phyloP scores from a whole-genome alignment of 345 rosid genomes.

The Eucalyptus sideroxylon region DNA sequence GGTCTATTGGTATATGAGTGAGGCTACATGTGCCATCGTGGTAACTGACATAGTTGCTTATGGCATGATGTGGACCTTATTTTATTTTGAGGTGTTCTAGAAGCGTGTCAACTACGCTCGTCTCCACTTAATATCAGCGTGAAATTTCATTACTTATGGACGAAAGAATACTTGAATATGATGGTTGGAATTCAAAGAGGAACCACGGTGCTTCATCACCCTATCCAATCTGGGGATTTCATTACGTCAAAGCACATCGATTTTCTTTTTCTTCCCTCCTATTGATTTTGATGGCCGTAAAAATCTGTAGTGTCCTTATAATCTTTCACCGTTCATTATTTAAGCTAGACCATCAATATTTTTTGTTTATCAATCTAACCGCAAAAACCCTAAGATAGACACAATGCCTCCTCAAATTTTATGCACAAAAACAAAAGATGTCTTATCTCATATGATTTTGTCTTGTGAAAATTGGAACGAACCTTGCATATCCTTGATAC shows the following conservation, averaged over 20 bases:
- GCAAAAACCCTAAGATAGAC: not conserved
- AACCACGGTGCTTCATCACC: no score
- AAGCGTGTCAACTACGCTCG: rapidly evolving
- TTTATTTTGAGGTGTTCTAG: not conserved
- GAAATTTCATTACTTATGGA: not conserved
- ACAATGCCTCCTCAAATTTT: not conserved
- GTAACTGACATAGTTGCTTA: rapidly evolving
- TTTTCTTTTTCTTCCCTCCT: not conserved
- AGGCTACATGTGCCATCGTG: not conserved
- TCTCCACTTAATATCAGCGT: no score
- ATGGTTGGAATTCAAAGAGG: not conserved
- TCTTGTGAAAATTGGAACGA: not conserved
- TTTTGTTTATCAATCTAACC: not conserved
- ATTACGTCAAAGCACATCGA: rapidly evolving
- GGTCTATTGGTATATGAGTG: not conserved
- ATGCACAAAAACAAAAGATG: not conserved
- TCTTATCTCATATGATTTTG: not conserved
- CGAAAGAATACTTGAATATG: no score
- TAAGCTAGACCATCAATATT: not conserved
- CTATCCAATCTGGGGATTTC: not conserved
- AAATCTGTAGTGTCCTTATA: not conserved
- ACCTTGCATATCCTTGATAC: not conserved
- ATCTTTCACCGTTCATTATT: not conserved
- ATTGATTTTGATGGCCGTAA: not conserved
- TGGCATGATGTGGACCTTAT: not conserved